Conservation (phyloP, 1,139 yeast genomes). For the Nakaseomyces glabratus region DNA sequence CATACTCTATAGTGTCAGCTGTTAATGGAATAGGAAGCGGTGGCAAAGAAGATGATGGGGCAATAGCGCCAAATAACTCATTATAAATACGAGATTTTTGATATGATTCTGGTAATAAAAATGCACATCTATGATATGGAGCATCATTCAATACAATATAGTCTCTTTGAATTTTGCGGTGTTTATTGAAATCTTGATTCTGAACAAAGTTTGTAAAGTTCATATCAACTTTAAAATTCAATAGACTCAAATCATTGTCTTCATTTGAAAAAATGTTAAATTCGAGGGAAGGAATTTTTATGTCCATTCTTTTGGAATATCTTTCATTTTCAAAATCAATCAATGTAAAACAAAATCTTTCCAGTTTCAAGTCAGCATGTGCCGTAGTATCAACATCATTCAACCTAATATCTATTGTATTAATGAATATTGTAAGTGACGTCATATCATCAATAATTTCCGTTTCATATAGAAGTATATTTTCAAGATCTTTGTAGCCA, state of each 20-base stretch:
- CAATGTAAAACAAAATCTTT: conserved; percentile 39
- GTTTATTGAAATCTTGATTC: conserved; percentile 41
- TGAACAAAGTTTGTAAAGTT: conserved; percentile 52
- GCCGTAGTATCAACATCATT: conserved; percentile 28
- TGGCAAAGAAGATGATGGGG: conserved; percentile 59
- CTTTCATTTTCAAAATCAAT: conserved; percentile 65
- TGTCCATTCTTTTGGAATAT: conserved; percentile 49
- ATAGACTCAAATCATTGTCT: conserved; percentile 13
- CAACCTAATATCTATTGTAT: conserved; percentile 29
- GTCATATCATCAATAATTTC: conserved; percentile 63
- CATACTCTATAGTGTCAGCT: conserved; percentile 34
- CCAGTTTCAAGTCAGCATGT: conserved; percentile 29
- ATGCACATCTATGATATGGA: conserved; percentile 72
- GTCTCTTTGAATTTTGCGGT: conserved; percentile 47
- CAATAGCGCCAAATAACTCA: conserved; percentile 43
- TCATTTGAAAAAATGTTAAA: conserved; percentile 23
- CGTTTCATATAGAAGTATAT: conserved; percentile 50
- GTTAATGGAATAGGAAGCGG: conserved; percentile 55
- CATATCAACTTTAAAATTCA: conserved; percentile 46
- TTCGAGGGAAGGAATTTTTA: conserved; percentile 39
- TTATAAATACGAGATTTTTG: conserved; percentile 39
- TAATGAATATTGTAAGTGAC: conserved; percentile 35
- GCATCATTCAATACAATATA: conserved; percentile 69
- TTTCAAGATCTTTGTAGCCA: conserved; percentile 67
- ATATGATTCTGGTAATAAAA: conserved; percentile 46